Evolutionary conservation across 2,329 filamentous ascomycete species (phyloP).

Genomic region (Neopestalotiopsis sp.): DNA sequence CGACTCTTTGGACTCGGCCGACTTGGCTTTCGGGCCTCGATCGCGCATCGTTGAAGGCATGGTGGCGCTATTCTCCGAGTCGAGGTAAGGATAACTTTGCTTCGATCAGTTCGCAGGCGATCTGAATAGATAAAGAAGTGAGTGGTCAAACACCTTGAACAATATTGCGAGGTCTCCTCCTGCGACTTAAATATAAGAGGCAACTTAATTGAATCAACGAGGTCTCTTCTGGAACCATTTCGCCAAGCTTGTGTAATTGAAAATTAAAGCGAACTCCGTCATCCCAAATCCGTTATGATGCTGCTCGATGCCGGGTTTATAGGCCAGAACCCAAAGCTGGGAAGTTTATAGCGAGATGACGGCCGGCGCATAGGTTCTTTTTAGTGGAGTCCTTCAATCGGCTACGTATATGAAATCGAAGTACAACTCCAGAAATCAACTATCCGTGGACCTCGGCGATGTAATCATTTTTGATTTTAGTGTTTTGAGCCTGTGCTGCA

Average conservation of each 20-base stretch:
- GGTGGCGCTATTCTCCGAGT: background rate
- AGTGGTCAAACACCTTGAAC: background rate
- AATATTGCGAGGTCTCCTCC: too few species aligned
- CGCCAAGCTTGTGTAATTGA: too few species aligned
- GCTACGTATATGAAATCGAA: background rate
- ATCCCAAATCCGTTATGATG: too few species aligned
- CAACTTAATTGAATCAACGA: too few species aligned
- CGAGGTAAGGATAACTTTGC: background rate
- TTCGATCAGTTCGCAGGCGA: background rate
- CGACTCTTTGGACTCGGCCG: background rate
- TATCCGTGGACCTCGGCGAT: too few species aligned
- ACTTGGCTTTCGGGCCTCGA: background rate
- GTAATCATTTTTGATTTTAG: too few species aligned
- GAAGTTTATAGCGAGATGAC: background rate
- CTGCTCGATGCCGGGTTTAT: too few species aligned
- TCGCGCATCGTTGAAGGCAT: background rate
- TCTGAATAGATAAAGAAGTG: background rate
- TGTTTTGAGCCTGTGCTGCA: background rate
- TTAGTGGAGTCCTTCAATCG: background rate
- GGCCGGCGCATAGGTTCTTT: background rate
- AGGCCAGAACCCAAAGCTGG: background rate
- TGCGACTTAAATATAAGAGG: too few species aligned
- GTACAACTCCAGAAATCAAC: too few species aligned
- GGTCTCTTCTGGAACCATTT: too few species aligned
- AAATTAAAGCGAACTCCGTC: too few species aligned